Base-by-base conservation (phyloP, 495 filamentous ascomycete species). In the Platismatia glauca region DNA sequence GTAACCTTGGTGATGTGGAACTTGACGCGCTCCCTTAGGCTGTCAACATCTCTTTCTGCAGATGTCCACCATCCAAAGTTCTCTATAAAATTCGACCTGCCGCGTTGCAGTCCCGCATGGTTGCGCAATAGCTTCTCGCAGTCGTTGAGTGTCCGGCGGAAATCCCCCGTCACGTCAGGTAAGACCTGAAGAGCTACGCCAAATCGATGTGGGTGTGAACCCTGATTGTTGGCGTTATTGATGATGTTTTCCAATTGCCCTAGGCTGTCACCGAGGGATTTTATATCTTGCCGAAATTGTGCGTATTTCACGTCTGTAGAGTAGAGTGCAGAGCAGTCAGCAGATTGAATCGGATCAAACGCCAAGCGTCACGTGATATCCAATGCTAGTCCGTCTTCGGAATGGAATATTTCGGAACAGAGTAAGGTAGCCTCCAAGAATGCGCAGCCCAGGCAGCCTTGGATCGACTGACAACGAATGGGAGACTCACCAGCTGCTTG, bases 1-100 rank as follows among this genome's bases (percentile, higher is more conserved):
- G 44, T 34, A 8, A 69, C 22, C 39, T 68, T 68, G 31, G 48
- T 68, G 18, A 59, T 41, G 22, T 70, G 68, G 27, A 70, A 66
- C 6, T 56, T 35, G 11, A 70, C 58, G 1, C 66, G 62, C 35
- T 65, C 68, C 44, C 55, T 55, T 9, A 70, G 35, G 27, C 29
- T 62, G 18, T 66, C 39, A 6, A 70, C 68, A 46, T 67, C 66
- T 8, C 68, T 38, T 50, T 70, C 58, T 15, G 60, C 27, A 5
- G 59, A 59, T 5, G 62, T 24, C 34, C 57, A 55, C 68, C 68
- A 70, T 11, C 22, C 34, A 24, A 70, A 33, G 35, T 70, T 70
- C 22, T 68, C 68, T n/a, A 62, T 41, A 31, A 68, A 68, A 16
- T 31, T 50, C 3, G 66, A 41, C 27, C 35, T 22, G 44, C 48